Evolutionary conservation across 2,329 filamentous ascomycete genomes (phyloP), one percentile per base, ranked within the genome.

Genomic region (Cephalotrichum gorgonifer): DNA sequence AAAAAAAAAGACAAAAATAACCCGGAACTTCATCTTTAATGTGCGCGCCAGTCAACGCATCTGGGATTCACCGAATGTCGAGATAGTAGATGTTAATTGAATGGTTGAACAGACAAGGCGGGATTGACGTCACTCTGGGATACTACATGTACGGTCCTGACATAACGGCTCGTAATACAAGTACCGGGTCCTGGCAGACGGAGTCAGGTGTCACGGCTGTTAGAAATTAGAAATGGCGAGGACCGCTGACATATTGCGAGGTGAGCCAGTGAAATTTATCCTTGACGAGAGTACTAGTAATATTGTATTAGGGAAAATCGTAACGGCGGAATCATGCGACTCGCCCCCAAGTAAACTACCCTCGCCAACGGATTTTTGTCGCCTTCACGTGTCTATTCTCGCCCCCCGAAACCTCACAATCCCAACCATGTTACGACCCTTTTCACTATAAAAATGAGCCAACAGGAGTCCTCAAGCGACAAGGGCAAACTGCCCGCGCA

Each of bases 391-490:
- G 20, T 30, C 33, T 31, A 25, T 42, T 42, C 43, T 45, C 51
- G 35, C 35, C 6, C 50, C 47, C 52, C 54, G 47, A 44, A 50
- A 44, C 43, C 25, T 53, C 52, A 43, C 47, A 14, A 39, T 41
- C 47, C 56, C 54, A 53, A 67, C 56, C 56, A 70, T 69, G 67
- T 60, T 60, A 56, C 55, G 60, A 55, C 56, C 55, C 54, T 47
- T 53, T 52, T 53, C 43, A 51, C 50, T 52, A 56, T 57, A 60
- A 70, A 58, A 53, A 83, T 83, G 78, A 82, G 75, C 66, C 75
- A 81, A 64, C 73, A 80, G 58, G 75, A 79, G 56, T 73, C 70
- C 55, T 69, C 66, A 54, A 76, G 77, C 62, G 67, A 66, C 55
- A 81, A 81, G 65, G 75, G 74, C 56, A 77, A 78, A 64, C 59